These are phyloP conservation scores for Naumovozyma castellii DNA, from an alignment of 805 yeast species.

Conservation along the genomic window DNA sequence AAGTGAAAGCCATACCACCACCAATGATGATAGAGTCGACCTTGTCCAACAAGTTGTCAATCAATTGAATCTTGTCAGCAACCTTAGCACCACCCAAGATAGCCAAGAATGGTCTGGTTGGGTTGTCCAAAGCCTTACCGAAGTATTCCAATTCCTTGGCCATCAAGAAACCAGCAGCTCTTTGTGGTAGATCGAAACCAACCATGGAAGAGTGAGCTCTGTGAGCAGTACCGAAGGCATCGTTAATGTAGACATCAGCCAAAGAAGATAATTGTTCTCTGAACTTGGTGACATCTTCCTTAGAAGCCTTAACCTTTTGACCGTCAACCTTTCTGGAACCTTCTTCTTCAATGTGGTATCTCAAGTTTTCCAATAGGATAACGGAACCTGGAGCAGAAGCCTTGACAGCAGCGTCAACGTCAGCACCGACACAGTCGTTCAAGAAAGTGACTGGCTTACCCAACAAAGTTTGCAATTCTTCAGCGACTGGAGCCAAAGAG, in stretches of 20 bases:
- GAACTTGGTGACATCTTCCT: conserved; percentile 74
- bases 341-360: conserved; percentile 97
- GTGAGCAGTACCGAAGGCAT: conserved; percentile 98
- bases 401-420: conserved; percentile 73
- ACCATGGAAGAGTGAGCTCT: conserved; percentile 99
- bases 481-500: conserved; percentile 88
- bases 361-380: conserved; percentile 87
- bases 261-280: conserved; percentile 80
- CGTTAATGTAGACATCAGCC: conserved; percentile 95
- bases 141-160: conserved; percentile 93
- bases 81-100: conserved; percentile 99
- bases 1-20: conserved; percentile 99
- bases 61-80: conserved; percentile 96
- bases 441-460: conserved; percentile 69
- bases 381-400: conserved; percentile 68
- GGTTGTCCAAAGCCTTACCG: conserved; percentile 96
- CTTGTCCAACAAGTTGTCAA: conserved; percentile 93
- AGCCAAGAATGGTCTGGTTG: conserved; percentile 96
- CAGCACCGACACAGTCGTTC: conserved; percentile 82
- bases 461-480: conserved; percentile 72
- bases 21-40: conserved; percentile 91
- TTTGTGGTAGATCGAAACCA: conserved; percentile 87
- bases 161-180: conserved; percentile 97
- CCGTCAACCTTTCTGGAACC: conserved; percentile 87
- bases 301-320: conserved; percentile 83